Conservation (phyloP, 306 rosid species). For the Pachyrhizus erosus region DNA sequence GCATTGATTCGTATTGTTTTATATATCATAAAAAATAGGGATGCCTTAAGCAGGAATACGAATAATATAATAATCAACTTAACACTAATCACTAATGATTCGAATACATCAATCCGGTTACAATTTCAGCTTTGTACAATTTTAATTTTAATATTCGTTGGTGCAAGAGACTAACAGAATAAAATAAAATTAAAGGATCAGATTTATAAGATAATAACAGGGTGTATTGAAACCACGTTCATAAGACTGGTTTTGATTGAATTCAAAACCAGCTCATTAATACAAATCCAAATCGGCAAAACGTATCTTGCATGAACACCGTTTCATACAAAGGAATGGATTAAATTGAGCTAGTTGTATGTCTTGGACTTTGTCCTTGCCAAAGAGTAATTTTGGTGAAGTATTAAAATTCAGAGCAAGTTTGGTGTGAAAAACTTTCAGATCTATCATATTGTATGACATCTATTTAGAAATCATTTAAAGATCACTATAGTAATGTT, state of each 20-base stretch:
- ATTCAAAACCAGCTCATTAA: constrained; percentile 41
- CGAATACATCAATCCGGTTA: constrained; percentile 16
- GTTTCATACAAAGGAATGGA: constrained; percentile 1
- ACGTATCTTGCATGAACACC: constrained; percentile 3
- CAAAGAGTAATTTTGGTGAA: not conserved
- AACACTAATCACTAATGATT: constrained; percentile 8
- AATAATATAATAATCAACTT: not conserved
- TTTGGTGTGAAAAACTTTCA: not conserved
- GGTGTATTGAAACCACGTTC: constrained; percentile 36
- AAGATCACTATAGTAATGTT: not conserved
- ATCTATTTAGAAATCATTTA: not conserved
- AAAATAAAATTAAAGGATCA: constrained; percentile 25
- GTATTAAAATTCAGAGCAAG: not conserved
- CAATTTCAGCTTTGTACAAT: not conserved
- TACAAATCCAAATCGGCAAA: constrained; percentile 15
- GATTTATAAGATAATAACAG: constrained; percentile 30
- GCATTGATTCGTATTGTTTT: not conserved
- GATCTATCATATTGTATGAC: not conserved
- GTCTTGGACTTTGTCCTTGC: no score
- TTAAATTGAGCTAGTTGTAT: no score
- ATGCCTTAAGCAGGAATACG: not conserved
- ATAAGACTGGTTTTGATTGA: not conserved
- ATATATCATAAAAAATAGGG: not conserved
- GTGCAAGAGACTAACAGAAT: constrained; percentile 21
- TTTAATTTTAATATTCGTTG: constrained; percentile 7